phyloP scores from a whole-genome alignment of 345 rosid species.

The Heritiera littoralis region DNA sequence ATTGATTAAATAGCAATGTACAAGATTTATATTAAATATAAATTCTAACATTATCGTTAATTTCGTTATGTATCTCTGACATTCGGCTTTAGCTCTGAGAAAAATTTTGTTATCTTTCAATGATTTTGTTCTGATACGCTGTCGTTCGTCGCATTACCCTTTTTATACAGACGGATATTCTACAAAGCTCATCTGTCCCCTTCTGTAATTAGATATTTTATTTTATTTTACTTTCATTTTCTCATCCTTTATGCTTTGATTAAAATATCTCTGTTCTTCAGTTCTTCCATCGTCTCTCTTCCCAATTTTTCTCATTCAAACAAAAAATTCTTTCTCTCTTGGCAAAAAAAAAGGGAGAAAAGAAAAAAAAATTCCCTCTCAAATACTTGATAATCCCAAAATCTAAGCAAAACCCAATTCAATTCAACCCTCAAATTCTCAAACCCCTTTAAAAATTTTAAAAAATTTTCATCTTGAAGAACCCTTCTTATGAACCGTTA shows the following conservation, averaged over 20 bases:
- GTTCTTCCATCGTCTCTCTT: neutral
- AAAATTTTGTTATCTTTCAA: no score
- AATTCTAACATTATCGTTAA: no score
- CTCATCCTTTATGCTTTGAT: neutral
- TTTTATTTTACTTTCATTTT: neutral
- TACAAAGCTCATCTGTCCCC: neutral
- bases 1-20: no score
- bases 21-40: no score
- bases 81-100: no score
- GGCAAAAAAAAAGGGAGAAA: no score
- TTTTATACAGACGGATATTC: neutral
- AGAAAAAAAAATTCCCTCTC: no score
- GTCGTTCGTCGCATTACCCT: neutral
- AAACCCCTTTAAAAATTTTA: neutral
- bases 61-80: no score
- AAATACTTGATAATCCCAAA: slow-evolving; percentile 7
- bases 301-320: neutral
- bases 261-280: neutral
- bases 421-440: slow-evolving; percentile 11
- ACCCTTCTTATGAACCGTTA: slow-evolving; percentile 8
- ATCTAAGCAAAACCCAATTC: slow-evolving; percentile 19
- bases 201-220: neutral
- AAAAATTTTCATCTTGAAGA: slow-evolving; percentile 2
- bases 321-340: neutral
- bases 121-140: neutral